These are phyloP conservation scores for Aspergillus pseudoviridinutans DNA, from an alignment of 2,329 filamentous ascomycete species.

Conservation along the genomic window DNA sequence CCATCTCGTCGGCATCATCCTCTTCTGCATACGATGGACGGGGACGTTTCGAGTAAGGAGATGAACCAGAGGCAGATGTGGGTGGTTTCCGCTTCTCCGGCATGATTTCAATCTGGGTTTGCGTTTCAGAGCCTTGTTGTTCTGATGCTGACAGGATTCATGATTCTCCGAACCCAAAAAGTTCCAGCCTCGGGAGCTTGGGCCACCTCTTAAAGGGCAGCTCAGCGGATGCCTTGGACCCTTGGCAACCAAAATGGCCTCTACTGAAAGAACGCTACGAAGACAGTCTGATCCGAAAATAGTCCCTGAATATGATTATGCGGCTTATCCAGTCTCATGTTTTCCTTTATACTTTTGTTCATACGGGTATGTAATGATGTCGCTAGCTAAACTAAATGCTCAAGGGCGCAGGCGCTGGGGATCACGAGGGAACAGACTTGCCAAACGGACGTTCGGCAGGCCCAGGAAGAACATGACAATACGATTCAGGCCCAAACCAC, in stretches of 20 bases:
- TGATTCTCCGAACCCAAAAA: neutral
- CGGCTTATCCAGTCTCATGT: slow-evolving; percentile 9
- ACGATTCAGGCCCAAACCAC: slow-evolving; percentile 62
- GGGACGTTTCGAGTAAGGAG: slow-evolving; percentile 26
- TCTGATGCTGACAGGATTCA: slow-evolving; percentile 2
- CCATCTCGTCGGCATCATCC: slow-evolving; percentile 22
- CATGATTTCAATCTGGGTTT: slow-evolving; percentile 19
- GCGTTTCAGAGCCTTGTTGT: neutral
- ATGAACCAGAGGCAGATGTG: slow-evolving; percentile 9
- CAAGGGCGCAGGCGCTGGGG: slow-evolving; percentile 51
- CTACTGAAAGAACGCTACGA: neutral
- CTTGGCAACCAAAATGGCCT: neutral
- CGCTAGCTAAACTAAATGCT: slow-evolving; percentile 1
- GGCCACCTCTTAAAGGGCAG: slow-evolving; percentile 12
- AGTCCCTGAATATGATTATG: neutral
- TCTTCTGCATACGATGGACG: slow-evolving; percentile 28
- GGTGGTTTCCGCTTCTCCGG: slow-evolving; percentile 32
- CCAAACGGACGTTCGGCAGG: slow-evolving; percentile 59
- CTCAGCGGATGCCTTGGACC: neutral
- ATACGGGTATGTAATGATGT: slow-evolving; percentile 2
- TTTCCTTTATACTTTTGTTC: slow-evolving; percentile 13
- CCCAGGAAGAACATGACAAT: slow-evolving; percentile 66
- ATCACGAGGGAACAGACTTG: slow-evolving; percentile 61
- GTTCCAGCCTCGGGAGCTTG: slow-evolving; percentile 19
- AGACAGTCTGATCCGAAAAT: neutral